Evolutionary conservation across 177 flowering plant genomes (phyloP), one percentile per base, ranked within the genome.

Genomic region (Vitis hybrid): DNA sequence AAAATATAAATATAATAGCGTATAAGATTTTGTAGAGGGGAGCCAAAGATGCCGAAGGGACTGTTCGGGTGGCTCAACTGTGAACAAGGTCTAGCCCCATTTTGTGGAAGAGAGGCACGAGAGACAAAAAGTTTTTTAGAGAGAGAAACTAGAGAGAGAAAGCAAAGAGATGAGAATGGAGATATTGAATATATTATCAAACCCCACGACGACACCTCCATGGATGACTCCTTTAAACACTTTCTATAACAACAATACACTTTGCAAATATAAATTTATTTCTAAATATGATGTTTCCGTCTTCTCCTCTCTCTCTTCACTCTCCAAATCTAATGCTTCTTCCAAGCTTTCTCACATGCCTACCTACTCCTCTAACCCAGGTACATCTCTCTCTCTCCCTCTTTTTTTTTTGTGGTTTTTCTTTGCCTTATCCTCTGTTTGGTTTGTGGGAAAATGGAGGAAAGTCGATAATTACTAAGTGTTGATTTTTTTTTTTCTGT

Each of bases 281-380:
- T 6, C 65, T 15, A 39, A 31, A 39, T 5, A 7, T 61, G 64
- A 67, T 53, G n/a, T 62, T 66, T n/a, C 56, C 22, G 14, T 61
- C 65, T 26, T 60, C 5, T 51, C 65, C 63, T 72, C 74, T 72
- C 67, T 58, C 60, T 62, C 14, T 49, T 2, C 52, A 15, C 62
- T 26, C 8, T 5, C 72, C 70, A 71, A 63, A 58, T 22, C 60
- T 48, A 72, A 4, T 33, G 2, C 57, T 10, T 65, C 73, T 45
- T 58, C 74, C 12, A 56, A 33, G 56, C 45, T 20, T 56, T 68
- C 64, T 58, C 63, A 19, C 22, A 68, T 74, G 78, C 56, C 67
- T 8, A 65, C 75, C 60, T 66, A 73, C 60, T 52, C 73, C 70
- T 73, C 76, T n/a, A 77, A 58, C 52, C 76, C 85, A 64, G 82